phyloP scores from a whole-genome alignment of 768 basidiomycete species.

The Holtermanniella nyarrowii region DNA sequence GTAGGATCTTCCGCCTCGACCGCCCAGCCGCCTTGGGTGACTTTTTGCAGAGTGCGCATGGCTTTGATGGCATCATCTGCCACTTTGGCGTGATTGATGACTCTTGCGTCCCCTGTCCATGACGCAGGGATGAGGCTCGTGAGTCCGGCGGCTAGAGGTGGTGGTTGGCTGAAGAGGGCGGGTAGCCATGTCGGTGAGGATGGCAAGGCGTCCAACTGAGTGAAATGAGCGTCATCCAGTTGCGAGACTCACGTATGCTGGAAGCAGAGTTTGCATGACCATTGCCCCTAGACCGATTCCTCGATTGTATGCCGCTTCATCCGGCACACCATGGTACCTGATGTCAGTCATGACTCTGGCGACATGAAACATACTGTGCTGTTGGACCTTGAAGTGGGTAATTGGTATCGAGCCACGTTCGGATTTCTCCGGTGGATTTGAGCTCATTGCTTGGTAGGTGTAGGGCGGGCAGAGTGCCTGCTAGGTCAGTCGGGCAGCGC shows the following conservation, averaged over 20 bases:
- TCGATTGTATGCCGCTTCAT: slow-evolving; percentile 22
- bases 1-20: slow-evolving; percentile 8
- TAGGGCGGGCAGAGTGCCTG: slow-evolving; percentile 18
- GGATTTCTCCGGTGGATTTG: slow-evolving; percentile 17
- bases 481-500: background rate
- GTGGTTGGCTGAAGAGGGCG: slow-evolving; percentile 16
- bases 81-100: background rate
- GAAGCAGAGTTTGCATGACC: slow-evolving; percentile 14
- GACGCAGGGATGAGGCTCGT: slow-evolving; percentile 26
- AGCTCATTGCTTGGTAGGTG: slow-evolving; percentile 19
- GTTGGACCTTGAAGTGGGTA: slow-evolving; percentile 23
- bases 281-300: slow-evolving; percentile 25
- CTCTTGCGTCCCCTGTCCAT: slow-evolving; percentile 17
- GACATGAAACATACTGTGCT: slow-evolving; percentile 15
- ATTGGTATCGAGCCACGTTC: slow-evolving; percentile 24
- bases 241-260: slow-evolving; percentile 12
- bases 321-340: slow-evolving; percentile 26
- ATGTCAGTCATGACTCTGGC: background rate
- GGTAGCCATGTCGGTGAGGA: slow-evolving; percentile 4
- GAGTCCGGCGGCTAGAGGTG: slow-evolving; percentile 23
- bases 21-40: background rate
- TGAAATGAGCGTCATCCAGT: background rate
- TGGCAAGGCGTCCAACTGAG: slow-evolving; percentile 13
- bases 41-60: background rate
- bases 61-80: background rate